Base-by-base conservation (phyloP, 257 asterid species). In the Galeopsis tetrahit region DNA sequence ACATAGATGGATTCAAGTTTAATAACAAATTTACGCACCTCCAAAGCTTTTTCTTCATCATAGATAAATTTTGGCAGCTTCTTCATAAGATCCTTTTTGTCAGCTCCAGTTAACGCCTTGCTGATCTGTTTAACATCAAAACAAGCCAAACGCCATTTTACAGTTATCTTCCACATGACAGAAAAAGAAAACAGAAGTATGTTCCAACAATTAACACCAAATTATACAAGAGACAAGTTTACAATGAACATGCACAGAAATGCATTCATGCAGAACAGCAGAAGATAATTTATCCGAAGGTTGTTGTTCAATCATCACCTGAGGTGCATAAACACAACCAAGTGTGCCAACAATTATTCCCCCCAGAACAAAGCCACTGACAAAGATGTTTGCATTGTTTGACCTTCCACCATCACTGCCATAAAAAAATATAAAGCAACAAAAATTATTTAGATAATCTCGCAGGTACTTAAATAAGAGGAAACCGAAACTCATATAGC, bases 321-420 rank as follows among this genome's bases (percentile, higher is more conserved):
- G 98, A 67, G 98, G 97, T 43, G 98, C 97, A 79, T 80, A 93
- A 49, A 88, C 90, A 71, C 92, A 88, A 60, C 98, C 96, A 59
- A 93, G 94, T 28, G 98, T 78, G 72, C 97, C 98, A 67, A 86
- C 84, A 82, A 93, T 69, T 64, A 93, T n/a, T 80, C 98, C 98
- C 79, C 98, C 98, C 46, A 93, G 87, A 73, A 89, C 84, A 83
- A 93, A 93, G 84, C 98, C 97, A 80, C 97, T 93, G 48, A 91
- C 81, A 78, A 93, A 93, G 77, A 85, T 55, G 73, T 84, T 79
- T 57, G 88, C 88, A 56, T 78, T 48, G 69, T 81, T 72, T 72
- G 90, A 59, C 81, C 89, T 84, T 82, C 90, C 87, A 40, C 84
- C 83, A 78, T 89, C 91, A 74, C 95, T 90, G 84, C 75, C 75